These are phyloP conservation scores for Populus hybrid DNA, from an alignment of 441 rosid genomes.

Conservation along the genomic window DNA sequence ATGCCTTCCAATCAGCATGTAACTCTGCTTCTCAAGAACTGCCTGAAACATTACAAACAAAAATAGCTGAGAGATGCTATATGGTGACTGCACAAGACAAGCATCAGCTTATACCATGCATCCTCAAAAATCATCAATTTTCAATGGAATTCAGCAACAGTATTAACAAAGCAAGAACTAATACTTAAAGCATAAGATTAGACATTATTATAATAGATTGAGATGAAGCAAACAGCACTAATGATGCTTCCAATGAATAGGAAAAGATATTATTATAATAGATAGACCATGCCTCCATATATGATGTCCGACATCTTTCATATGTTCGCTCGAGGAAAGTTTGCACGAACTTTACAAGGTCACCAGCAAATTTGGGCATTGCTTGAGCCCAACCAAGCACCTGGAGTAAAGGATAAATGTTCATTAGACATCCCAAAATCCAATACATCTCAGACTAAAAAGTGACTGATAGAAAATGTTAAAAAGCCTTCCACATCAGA, in stretches of 20 bases:
- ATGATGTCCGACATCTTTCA: slow-evolving; percentile 96
- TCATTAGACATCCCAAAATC: slow-evolving; percentile 19
- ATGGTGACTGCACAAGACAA: neutral
- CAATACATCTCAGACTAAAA: neutral
- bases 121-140: neutral
- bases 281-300: slow-evolving; percentile 68
- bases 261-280: neutral
- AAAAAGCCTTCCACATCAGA: neutral
- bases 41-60: slow-evolving; percentile 54
- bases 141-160: slow-evolving; percentile 1
- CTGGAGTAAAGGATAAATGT: slow-evolving; percentile 38
- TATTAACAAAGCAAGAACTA: neutral
- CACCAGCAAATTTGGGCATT: slow-evolving; percentile 96
- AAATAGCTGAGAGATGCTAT: neutral
- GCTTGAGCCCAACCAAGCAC: slow-evolving; percentile 99
- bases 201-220: neutral
- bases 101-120: neutral
- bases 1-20: slow-evolving; percentile 96
- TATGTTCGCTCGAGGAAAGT: slow-evolving; percentile 96
- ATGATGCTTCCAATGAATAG: slow-evolving; percentile 1
- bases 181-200: neutral
- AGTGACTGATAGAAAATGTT: neutral
- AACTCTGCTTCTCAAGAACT: slow-evolving; percentile 97
- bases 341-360: slow-evolving; percentile 90
- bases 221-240: slow-evolving; percentile 9